Evolutionary conservation across 2,329 filamentous ascomycete genomes (phyloP).

Genomic region (Colletotrichum cereale): DNA sequence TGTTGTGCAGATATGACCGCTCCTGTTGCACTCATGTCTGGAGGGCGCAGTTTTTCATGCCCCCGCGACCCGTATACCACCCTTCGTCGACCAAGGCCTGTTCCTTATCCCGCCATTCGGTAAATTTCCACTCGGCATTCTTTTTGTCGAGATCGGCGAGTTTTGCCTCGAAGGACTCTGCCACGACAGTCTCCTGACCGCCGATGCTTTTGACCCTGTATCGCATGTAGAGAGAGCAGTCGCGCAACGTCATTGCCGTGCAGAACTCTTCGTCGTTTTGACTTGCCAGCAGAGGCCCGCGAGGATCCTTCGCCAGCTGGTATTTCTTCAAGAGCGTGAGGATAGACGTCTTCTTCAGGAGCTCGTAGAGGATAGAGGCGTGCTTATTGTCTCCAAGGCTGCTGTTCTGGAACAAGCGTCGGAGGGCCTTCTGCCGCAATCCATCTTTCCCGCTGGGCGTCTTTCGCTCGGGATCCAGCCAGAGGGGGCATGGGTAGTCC

Average conservation of each 20-base stretch:
- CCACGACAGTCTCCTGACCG: conserved; percentile 9
- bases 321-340: conserved; percentile 11
- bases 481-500: conserved; percentile 38
- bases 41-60: conserved; percentile 37
- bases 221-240: conserved; percentile 81
- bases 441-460: conserved; percentile 4
- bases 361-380: conserved; percentile 10
- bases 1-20: conserved; percentile 19
- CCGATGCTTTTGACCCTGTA: conserved; percentile 19
- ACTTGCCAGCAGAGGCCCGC: conserved; percentile 57
- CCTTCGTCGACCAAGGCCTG: conserved; percentile 72
- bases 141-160: conserved; percentile 86
- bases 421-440: conserved; percentile 21
- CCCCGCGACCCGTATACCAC: conserved; percentile 66
- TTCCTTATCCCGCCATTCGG: conserved; percentile 77
- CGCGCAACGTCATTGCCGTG: conserved; percentile 83
- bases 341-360: conserved; percentile 13
- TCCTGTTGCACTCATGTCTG: neutral
- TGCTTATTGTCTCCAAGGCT: conserved; percentile 26
- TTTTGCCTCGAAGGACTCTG: conserved; percentile 63
- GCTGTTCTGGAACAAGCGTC: conserved; percentile 17
- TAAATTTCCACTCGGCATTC: conserved; percentile 73
- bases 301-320: conserved; percentile 59
- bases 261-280: conserved; percentile 63
- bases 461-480: conserved; percentile 28